Evolutionary conservation across 208 protist species (phyloP), one percentile per base, ranked within the genome.

Genomic region (Crithidia expoeki): DNA sequence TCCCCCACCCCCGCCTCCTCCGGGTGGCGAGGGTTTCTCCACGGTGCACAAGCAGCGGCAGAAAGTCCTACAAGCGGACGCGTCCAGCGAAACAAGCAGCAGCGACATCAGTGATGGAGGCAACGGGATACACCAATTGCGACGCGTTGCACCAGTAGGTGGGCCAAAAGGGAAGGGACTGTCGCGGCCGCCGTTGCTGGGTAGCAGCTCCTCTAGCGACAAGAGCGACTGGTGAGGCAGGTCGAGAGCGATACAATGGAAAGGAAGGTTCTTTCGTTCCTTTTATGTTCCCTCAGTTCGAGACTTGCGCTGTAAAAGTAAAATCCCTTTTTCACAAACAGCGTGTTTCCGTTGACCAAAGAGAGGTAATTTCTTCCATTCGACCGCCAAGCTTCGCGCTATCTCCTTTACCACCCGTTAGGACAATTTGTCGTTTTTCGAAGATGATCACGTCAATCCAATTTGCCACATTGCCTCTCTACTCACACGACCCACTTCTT

Each of bases 141-240:
- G 4, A 28, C 55, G 34, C 10, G 55, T 12, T 11, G 7, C 7
- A 19, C 2, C 30, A 32, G 16, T 21, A 17, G 25, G 21, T 12
- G 25, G 52, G 10, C 52, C 25, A 23, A 32, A 32, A 34, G 52
- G 52, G 28, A 40, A 46, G 17, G 38, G 9, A 58, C 59, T 4
- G 28, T 34, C 33, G 16, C 68, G 44, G 58, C 68, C 49, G 25
- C 68, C 38, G 34, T 25, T 47, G 56, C 23, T 53, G 5, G 58
- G 28, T 21, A 44, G 49, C 25, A 50, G 36, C 68, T 65, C 58
- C 2, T 40, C 32, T 9, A 32, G 38, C 38, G 58, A 53, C 17
- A 50, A 67, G 14, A 67, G 59, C 38, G 68, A 74, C 51, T 74
- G 68, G 59, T 74, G 30, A 61, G 23, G 40, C 27, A 38, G 21